phyloP scores from a whole-genome alignment of 176 grass and related monocot species.

The Ensete glaucum region DNA sequence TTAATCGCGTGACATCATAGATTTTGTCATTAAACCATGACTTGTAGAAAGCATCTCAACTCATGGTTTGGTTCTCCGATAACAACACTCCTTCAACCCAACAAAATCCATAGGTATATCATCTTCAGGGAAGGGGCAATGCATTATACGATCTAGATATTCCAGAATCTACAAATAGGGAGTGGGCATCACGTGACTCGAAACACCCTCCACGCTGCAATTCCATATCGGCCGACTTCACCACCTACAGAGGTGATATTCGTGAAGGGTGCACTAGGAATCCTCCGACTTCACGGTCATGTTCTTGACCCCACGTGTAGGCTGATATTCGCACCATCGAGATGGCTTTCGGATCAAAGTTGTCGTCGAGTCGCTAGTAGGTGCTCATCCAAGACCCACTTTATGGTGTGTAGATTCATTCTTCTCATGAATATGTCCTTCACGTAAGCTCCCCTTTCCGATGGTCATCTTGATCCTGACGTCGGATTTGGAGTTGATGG shows the following conservation, averaged over 20 bases:
- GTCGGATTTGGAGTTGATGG: slow-evolving; percentile 77
- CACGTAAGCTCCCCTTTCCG: slow-evolving; percentile 69
- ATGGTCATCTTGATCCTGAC: slow-evolving; percentile 78
- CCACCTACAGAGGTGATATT: slow-evolving; percentile 66
- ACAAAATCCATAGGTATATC: no score
- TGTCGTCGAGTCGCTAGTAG: slow-evolving; percentile 50
- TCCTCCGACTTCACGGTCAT: no score
- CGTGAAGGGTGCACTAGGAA: slow-evolving; percentile 62
- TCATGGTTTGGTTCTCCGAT: no score
- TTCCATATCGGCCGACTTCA: slow-evolving; percentile 53
- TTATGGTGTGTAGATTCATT: slow-evolving; percentile 79
- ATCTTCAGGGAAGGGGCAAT: no score
- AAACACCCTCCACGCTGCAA: slow-evolving; percentile 60
- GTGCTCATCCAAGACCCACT: slow-evolving; percentile 98
- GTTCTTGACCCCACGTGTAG: no score
- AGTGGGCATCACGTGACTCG: slow-evolving; percentile 32
- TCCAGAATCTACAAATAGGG: neutral
- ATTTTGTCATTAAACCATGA: no score
- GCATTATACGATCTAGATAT: no score
- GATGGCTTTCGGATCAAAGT: slow-evolving; percentile 49
- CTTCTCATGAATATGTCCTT: slow-evolving; percentile 54
- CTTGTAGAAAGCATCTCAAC: no score
- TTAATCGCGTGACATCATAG: no score
- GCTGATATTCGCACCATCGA: slow-evolving; percentile 47
- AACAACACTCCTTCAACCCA: no score